Conservation (phyloP, 2,329 filamentous ascomycete species). For the Macrophomina pseudophaseolina region DNA sequence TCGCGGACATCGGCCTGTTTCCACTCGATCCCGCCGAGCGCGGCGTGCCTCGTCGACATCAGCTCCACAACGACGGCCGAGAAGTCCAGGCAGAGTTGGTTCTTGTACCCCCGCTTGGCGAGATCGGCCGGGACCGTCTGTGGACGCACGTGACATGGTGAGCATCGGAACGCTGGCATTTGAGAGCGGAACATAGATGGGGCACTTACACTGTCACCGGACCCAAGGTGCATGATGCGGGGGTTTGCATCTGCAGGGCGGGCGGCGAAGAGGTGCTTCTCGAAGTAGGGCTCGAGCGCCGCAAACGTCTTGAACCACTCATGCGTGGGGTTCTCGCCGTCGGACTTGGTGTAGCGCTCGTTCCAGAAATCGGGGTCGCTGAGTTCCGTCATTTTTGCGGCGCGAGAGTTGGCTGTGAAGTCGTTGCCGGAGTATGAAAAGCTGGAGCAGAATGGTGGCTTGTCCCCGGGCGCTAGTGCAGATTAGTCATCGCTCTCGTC, state of each 20-base stretch:
- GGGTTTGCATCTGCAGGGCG: constrained; percentile 42
- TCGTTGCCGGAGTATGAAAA: not conserved
- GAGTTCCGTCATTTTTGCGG: not conserved
- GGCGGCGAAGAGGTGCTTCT: constrained; percentile 48
- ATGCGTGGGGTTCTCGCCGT: constrained; percentile 50
- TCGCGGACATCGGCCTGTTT: constrained; percentile 57
- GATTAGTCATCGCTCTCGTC: not conserved
- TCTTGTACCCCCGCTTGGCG: constrained; percentile 52
- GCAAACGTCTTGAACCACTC: constrained; percentile 61
- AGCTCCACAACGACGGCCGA: constrained; percentile 58
- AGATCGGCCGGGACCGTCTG: constrained; percentile 61
- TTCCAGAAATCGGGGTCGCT: constrained; percentile 56
- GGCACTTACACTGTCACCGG: constrained; percentile 60
- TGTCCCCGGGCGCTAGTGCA: not conserved
- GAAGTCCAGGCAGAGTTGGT: constrained; percentile 63
- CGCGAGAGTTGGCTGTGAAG: not conserved
- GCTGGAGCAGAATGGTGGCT: not conserved
- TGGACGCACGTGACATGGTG: constrained; percentile 10
- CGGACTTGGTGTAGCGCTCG: constrained; percentile 50
- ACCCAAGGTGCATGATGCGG: constrained; percentile 61
- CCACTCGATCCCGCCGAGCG: constrained; percentile 53
- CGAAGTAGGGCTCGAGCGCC: constrained; percentile 56
- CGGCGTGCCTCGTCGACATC: constrained; percentile 54
- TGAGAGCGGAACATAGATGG: not conserved
- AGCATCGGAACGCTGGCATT: not conserved